Conservation (phyloP, 192 early-diverging fungal genomes). For the Coemansia sp. region DNA sequence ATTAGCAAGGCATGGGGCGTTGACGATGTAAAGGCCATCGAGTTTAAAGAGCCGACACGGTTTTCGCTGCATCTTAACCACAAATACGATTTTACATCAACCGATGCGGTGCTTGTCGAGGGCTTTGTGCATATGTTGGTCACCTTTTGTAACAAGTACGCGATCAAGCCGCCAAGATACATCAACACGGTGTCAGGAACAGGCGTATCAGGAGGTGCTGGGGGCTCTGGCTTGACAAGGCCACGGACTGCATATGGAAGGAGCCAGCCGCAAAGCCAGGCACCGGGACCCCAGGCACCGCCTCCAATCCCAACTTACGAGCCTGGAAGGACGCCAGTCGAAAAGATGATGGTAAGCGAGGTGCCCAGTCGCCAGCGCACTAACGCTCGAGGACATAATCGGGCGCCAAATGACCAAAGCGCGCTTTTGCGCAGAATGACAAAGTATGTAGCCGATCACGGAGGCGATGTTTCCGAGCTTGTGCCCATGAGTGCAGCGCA, state of each 20-base stretch:
- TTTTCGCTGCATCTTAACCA: slow-evolving; percentile 47
- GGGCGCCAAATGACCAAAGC: slow-evolving; percentile 36
- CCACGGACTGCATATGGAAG: slow-evolving; percentile 36
- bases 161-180: slow-evolving; percentile 39
- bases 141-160: slow-evolving; percentile 50
- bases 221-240: slow-evolving; percentile 28
- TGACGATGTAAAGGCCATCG: slow-evolving; percentile 50
- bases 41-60: slow-evolving; percentile 51
- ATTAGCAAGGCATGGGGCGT: slow-evolving; percentile 52
- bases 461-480: slow-evolving; percentile 45
- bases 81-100: slow-evolving; percentile 47
- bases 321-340: slow-evolving; percentile 11
- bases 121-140: slow-evolving; percentile 52
- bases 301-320: slow-evolving; percentile 36
- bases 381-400: slow-evolving; percentile 22
- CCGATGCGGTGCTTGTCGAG: slow-evolving; percentile 44
- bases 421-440: slow-evolving; percentile 52
- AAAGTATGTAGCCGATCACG: slow-evolving; percentile 52
- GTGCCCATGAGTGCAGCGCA: slow-evolving; percentile 40
- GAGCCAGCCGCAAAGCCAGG: neutral
- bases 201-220: slow-evolving; percentile 5
- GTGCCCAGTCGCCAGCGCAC: slow-evolving; percentile 25
- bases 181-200: slow-evolving; percentile 41
- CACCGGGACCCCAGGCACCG: slow-evolving; percentile 8
- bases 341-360: slow-evolving; percentile 7